Percentiles rank a stretch among this genome's conserved stretches.
These are phyloP conservation scores for Calocybe gangraenosa DNA, from an alignment of 768 basidiomycete species.

Conservation along the genomic window DNA sequence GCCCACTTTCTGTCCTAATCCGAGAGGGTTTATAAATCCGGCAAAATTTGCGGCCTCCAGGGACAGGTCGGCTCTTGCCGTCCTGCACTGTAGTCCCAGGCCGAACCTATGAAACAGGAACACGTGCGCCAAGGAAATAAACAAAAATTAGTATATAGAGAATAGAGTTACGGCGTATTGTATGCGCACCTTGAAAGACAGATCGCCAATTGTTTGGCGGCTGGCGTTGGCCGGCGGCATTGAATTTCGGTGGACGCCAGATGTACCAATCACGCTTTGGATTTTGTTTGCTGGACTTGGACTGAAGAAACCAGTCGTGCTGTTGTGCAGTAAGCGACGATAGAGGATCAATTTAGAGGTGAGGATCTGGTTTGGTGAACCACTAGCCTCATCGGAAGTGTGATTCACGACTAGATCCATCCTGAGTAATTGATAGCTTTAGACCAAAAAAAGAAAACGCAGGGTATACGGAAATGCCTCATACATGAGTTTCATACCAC, in stretches of 20 bases:
- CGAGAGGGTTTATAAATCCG: too few species aligned
- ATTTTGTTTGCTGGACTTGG: slow-evolving; percentile 43
- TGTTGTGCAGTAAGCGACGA: slow-evolving; percentile 18
- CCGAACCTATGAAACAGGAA: neutral
- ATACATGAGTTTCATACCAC: slow-evolving; percentile 70
- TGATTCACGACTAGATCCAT: slow-evolving; percentile 81
- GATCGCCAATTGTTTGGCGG: slow-evolving; percentile 78
- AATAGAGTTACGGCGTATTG: neutral
- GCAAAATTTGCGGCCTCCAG: too few species aligned
- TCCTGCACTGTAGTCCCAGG: too few species aligned
- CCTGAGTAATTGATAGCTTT: too few species aligned
- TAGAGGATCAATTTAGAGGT: neutral
- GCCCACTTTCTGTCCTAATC: too few species aligned
- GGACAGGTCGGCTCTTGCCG: too few species aligned
- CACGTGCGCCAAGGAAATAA: neutral
- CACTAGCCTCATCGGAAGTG: slow-evolving; percentile 57
- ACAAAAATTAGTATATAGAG: neutral
- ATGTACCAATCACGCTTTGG: slow-evolving; percentile 76
- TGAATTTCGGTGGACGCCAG: slow-evolving; percentile 59
- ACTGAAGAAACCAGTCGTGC: slow-evolving; percentile 71
- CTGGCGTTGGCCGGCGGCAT: slow-evolving; percentile 45
- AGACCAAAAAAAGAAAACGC: neutral
- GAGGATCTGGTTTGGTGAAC: neutral
- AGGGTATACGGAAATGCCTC: slow-evolving; percentile 17
- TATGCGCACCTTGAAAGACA: slow-evolving; percentile 49